Conservation (phyloP, 495 filamentous ascomycete genomes). For the Aspergillus coremiiformis region DNA sequence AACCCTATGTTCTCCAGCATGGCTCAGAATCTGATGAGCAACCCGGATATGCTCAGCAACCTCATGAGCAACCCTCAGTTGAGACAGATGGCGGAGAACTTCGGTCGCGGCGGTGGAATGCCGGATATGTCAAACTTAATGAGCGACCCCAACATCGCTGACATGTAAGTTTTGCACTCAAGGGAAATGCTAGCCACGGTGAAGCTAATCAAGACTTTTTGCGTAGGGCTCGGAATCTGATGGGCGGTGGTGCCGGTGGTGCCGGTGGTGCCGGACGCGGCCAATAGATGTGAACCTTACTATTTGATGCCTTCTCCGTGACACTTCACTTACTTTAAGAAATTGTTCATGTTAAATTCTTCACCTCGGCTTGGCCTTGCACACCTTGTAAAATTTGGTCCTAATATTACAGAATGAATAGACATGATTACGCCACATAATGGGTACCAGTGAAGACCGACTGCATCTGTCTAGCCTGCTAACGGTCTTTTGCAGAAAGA, state of each 20-base stretch:
- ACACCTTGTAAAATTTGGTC: constrained; percentile 1
- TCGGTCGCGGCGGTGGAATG: constrained; percentile 62
- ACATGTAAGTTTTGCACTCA: constrained; percentile 62
- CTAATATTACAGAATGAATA: constrained; percentile 1
- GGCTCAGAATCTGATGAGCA: constrained; percentile 95
- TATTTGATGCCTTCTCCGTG: neutral
- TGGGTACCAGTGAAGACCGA: no score
- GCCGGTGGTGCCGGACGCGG: constrained; percentile 25
- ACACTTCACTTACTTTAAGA: neutral
- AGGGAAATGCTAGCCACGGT: neutral
- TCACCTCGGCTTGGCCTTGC: neutral
- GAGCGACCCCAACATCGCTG: constrained; percentile 83
- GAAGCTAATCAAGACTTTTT: constrained; percentile 12
- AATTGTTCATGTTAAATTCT: neutral
- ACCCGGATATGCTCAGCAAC: constrained; percentile 81
- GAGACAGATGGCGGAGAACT: constrained; percentile 62
- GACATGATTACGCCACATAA: no score
- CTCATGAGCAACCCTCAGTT: constrained; percentile 91
- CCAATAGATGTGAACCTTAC: constrained; percentile 1
- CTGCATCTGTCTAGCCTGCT: no score
- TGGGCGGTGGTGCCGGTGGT: constrained; percentile 48
- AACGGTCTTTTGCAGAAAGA: no score
- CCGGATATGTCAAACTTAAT: constrained; percentile 74
- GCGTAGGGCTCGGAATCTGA: constrained; percentile 67
- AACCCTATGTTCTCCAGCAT: constrained; percentile 97